Evolutionary conservation across 2,329 filamentous ascomycete genomes (phyloP).

Genomic region (Exophiala sideris): DNA sequence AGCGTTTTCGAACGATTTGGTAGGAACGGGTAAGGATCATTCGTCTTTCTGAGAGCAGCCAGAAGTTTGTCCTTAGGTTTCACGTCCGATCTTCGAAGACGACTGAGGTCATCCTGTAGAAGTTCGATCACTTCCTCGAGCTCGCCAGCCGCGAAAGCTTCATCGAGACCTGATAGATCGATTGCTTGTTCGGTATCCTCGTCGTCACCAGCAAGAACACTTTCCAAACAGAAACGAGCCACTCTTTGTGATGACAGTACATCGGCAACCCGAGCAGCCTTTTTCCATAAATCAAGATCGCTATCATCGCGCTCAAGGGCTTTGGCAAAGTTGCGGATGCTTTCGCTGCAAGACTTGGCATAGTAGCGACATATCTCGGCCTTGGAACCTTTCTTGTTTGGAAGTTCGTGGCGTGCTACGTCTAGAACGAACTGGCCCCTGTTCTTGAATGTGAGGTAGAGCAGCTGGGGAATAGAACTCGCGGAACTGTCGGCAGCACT

Average conservation of each 20-base stretch:
- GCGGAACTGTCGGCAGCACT: slow-evolving; percentile 69
- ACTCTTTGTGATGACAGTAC: slow-evolving; percentile 58
- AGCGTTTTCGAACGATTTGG: slow-evolving; percentile 34
- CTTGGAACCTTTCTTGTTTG: slow-evolving; percentile 6
- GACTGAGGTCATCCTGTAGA: slow-evolving; percentile 55
- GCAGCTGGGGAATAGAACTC: slow-evolving; percentile 79
- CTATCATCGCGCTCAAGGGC: slow-evolving; percentile 64
- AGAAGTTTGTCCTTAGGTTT: slow-evolving; percentile 52
- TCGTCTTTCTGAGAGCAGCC: slow-evolving; percentile 50
- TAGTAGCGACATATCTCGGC: slow-evolving; percentile 21
- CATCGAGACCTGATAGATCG: slow-evolving; percentile 57
- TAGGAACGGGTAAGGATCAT: slow-evolving; percentile 53
- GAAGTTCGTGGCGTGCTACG: slow-evolving; percentile 54
- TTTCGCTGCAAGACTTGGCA: slow-evolving; percentile 37
- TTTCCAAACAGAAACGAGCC: slow-evolving; percentile 61
- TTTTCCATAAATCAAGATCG: slow-evolving; percentile 62
- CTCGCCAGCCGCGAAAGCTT: slow-evolving; percentile 52
- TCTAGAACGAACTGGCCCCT: slow-evolving; percentile 91
- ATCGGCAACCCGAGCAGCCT: slow-evolving; percentile 56
- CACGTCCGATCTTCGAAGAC: slow-evolving; percentile 50
- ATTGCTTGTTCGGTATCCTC: slow-evolving; percentile 53
- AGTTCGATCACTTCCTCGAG: slow-evolving; percentile 48
- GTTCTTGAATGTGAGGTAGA: slow-evolving; percentile 94
- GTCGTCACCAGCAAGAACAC: slow-evolving; percentile 60
- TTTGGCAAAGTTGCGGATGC: slow-evolving; percentile 56